A percentile compares a stretch with the other conserved stretches of the same genome.
Conservation (phyloP, 768 basidiomycete species). For the Myochromella boudieri region DNA sequence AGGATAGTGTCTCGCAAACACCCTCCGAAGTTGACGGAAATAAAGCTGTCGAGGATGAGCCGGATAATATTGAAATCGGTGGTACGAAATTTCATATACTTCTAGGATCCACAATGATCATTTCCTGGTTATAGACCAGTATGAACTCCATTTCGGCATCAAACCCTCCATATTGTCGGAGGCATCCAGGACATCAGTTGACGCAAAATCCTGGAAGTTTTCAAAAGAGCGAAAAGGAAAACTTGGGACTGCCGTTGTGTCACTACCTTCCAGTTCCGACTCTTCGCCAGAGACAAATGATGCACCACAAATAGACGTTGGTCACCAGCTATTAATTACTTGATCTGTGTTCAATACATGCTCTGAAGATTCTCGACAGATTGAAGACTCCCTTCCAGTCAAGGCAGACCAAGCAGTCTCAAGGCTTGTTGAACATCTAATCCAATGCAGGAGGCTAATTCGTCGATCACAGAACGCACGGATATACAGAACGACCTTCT, state of each 20-base stretch:
- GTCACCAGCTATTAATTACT: not conserved
- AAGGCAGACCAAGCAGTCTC: slow-evolving; percentile 51
- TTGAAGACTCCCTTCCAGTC: slow-evolving; percentile 54
- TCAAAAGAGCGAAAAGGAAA: slow-evolving; percentile 50
- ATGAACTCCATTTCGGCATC: slow-evolving; percentile 76
- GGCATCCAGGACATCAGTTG: slow-evolving; percentile 48
- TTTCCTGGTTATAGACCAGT: slow-evolving; percentile 37
- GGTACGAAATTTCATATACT: slow-evolving; percentile 21
- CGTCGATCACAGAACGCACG: slow-evolving; percentile 37
- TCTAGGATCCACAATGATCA: not conserved
- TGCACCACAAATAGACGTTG: slow-evolving; percentile 33
- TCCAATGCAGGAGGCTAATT: slow-evolving; percentile 1
- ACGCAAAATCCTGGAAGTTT: slow-evolving; percentile 56
- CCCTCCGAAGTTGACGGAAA: slow-evolving; percentile 14
- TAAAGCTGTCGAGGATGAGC: slow-evolving; percentile 20
- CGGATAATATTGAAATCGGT: slow-evolving; percentile 25
- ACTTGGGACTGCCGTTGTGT: slow-evolving; percentile 56
- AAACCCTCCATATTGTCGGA: slow-evolving; percentile 52
- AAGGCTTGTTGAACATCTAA: slow-evolving; percentile 37
- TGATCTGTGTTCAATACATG: not conserved
- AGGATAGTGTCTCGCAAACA: slow-evolving; percentile 4
- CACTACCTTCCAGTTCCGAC: slow-evolving; percentile 41
- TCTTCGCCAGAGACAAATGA: slow-evolving; percentile 23
- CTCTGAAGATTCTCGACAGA: slow-evolving; percentile 52
- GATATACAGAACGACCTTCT: slow-evolving; percentile 68